Evolutionary conservation across 2,329 filamentous ascomycete species (phyloP), one percentile per base, ranked within the genome.

Genomic region (Allantophomopsis cytisporea): DNA sequence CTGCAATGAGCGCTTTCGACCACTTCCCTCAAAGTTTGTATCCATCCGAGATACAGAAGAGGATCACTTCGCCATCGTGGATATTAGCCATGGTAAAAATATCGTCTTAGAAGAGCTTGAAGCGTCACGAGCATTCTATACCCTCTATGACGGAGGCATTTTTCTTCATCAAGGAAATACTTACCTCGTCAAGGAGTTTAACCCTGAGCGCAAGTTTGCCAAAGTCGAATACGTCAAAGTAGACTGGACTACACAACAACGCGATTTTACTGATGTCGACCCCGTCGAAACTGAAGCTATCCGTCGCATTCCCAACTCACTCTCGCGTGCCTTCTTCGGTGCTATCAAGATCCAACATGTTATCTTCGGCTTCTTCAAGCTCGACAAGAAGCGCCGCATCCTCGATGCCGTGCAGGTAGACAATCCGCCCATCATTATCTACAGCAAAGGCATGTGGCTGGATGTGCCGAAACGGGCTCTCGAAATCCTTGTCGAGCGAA

Each of bases 301-400:
- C 46, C 79, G 86, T 7, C 72, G 69, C 14, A 83, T 95, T 31
- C 48, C 60, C 0, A 64, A 63, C 1, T 80, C 76, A 0, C 60
- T 66, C 3, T 82, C 72, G 0, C 72, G 76, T 44, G 89, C 88
- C 1, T 96, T 85, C 60, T 88, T 85, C 54, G 91, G 91, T 30
- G 66, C 75, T 0, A 89, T 98, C 55, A 80, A 82, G 50, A 88
- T 96, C 52, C 76, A 81, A 46, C 82, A 89, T 48, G 80, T 84
- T 21, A 87, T 98, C 2, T 96, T 93, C 56, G 91, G 91, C 2
- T 98, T 91, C 64, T 96, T 95, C 71, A 96, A 96, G 56, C 66
- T 95, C n/a, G 88, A 96, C 59, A 82, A 80, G 54, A 80, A 77
- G 48, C 75, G 82, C 2, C 77, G 85, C 2, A 84, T 96, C 41